Conservation (phyloP, 2,329 filamentous ascomycete genomes). For the Chaetomiaceae sp. region DNA sequence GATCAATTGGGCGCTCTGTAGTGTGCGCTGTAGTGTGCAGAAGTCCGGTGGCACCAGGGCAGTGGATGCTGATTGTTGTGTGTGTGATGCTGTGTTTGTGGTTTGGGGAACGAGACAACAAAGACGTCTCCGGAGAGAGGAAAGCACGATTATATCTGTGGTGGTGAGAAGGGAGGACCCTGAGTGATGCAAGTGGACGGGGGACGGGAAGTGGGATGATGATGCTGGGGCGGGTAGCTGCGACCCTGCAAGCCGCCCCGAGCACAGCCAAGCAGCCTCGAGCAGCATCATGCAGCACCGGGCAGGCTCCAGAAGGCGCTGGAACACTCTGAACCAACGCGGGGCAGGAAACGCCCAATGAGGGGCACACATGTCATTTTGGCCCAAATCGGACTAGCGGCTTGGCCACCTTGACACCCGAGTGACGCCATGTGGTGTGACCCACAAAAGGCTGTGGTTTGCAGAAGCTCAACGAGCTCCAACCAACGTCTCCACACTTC, state of each 20-base stretch:
- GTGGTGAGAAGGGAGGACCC: too few relatives aligned
- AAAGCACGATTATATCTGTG: too few relatives aligned
- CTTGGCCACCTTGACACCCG: not conserved
- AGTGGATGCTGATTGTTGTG: not conserved
- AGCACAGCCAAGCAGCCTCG: constrained; percentile 9
- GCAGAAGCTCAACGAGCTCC: too few relatives aligned
- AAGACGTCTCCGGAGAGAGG: not conserved
- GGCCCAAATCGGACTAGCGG: constrained; percentile 2
- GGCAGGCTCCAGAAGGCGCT: constrained; percentile 21
- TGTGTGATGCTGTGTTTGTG: not conserved
- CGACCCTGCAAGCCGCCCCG: too few relatives aligned
- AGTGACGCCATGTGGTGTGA: constrained; percentile 1
- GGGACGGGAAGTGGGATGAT: too few relatives aligned
- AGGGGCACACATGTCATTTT: constrained; percentile 2
- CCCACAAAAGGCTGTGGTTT: not conserved
- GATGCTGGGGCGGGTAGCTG: too few relatives aligned
- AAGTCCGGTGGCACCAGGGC: not conserved
- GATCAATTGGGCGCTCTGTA: constrained; percentile 6
- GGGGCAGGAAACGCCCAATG: constrained; percentile 16
- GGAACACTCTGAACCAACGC: constrained; percentile 18
- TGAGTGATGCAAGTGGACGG: too few relatives aligned
- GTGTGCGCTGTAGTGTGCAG: not conserved
- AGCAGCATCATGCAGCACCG: constrained; percentile 7
- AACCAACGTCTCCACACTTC: too few relatives aligned
- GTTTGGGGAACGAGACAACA: constrained; percentile 5